These are phyloP conservation scores for Dryadomyces quercus-mongolicae DNA, from an alignment of 2,329 filamentous ascomycete genomes.

Conservation along the genomic window DNA sequence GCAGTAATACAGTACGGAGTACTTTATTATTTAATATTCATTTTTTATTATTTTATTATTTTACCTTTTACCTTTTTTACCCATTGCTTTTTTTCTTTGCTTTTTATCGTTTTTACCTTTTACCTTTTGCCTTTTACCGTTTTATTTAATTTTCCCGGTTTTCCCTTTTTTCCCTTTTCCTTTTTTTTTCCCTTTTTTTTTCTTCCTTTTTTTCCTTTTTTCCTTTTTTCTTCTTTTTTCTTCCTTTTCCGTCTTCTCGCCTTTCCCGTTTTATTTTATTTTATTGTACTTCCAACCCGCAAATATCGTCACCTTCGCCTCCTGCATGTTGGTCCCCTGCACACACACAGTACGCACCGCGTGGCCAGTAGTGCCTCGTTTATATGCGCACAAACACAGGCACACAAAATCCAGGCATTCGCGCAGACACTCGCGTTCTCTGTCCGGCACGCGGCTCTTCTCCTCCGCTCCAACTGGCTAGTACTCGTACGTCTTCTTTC, in stretches of 20 bases:
- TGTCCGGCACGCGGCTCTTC: neutral
- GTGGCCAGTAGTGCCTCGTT: neutral
- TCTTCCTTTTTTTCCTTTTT: neutral
- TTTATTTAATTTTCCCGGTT: neutral
- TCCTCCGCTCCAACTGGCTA: neutral
- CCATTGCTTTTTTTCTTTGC: neutral
- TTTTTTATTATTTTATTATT: neutral
- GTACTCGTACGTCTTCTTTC: neutral
- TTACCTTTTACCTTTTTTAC: neutral
- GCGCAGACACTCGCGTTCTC: neutral
- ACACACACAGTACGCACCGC: neutral
- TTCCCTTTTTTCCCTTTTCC: neutral
- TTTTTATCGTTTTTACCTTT: neutral
- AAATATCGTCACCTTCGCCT: neutral
- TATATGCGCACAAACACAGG: neutral
- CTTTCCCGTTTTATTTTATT: neutral
- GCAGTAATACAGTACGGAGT: too few species aligned
- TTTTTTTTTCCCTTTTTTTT: neutral
- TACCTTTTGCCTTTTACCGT: neutral
- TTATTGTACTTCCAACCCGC: neutral
- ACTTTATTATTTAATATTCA: neutral
- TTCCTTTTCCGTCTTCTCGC: neutral
- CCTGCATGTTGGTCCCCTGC: neutral
- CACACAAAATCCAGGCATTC: too few species aligned
- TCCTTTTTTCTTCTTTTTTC: neutral